Evolutionary conservation across 1,284 basidiomycete genomes (phyloP).

Genomic region (Hypsizygus ulmarius): DNA sequence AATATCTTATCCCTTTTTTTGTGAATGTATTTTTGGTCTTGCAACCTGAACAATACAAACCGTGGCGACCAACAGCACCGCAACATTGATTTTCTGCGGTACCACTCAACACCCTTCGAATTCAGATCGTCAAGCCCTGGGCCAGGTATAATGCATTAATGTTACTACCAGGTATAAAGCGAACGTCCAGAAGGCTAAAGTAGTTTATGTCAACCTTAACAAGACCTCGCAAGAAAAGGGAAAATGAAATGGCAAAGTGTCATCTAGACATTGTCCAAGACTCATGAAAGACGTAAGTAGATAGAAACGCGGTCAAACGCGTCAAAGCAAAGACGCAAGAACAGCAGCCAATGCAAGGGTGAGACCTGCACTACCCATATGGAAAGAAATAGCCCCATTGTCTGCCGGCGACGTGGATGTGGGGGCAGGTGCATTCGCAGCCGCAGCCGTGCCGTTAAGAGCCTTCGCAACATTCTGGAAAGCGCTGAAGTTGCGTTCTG

Average conservation of each 20-base stretch:
- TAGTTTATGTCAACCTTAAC: slow-evolving; percentile 7
- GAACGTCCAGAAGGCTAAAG: slow-evolving; percentile 2
- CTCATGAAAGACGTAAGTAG: slow-evolving; percentile 20
- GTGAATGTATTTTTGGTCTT: background rate
- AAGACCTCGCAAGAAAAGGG: slow-evolving; percentile 16
- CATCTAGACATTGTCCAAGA: slow-evolving; percentile 29
- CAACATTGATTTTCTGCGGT: too few relatives aligned
- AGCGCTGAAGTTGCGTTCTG: slow-evolving; percentile 52
- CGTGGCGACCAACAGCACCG: too few relatives aligned
- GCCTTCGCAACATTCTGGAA: slow-evolving; percentile 51
- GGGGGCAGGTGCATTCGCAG: slow-evolving; percentile 23
- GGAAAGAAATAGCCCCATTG: slow-evolving; percentile 30
- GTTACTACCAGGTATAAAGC: slow-evolving; percentile 22
- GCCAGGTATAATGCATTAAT: slow-evolving; percentile 13
- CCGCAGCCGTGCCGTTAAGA: slow-evolving; percentile 39
- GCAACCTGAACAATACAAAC: too few relatives aligned
- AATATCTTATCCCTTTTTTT: too few relatives aligned
- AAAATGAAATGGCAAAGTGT: slow-evolving; percentile 19
- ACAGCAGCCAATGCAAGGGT: slow-evolving; percentile 26
- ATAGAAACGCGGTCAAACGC: slow-evolving; percentile 6
- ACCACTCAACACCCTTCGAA: background rate
- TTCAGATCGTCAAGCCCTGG: background rate
- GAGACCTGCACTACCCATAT: slow-evolving; percentile 27
- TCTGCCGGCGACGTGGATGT: slow-evolving; percentile 18
- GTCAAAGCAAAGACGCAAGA: slow-evolving; percentile 25